These are phyloP conservation scores for Leccinellum rugosiceps DNA, from an alignment of 768 basidiomycete species.

Conservation along the genomic window DNA sequence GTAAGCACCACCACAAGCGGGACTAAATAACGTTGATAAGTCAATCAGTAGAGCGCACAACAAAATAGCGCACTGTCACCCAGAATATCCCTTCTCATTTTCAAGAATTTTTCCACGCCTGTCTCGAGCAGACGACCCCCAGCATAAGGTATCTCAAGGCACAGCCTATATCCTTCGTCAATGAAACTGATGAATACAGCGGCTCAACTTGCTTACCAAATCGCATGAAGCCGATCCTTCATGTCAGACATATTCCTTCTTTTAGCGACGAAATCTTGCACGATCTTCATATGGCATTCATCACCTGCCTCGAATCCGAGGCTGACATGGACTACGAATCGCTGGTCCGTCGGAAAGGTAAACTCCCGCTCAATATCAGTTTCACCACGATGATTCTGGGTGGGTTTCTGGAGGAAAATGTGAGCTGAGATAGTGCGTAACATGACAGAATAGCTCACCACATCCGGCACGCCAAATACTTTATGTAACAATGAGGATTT, in stretches of 20 bases:
- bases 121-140: conserved; percentile 15
- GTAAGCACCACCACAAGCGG: conserved; percentile 18
- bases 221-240: conserved; percentile 11
- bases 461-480: conserved; percentile 14
- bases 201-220: conserved; percentile 4
- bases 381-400: background rate
- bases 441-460: conserved; percentile 3
- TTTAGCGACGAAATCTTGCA: conserved; percentile 2
- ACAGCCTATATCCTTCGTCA: conserved; percentile 9
- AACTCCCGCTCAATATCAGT: conserved; percentile 14
- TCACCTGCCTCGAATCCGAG: conserved; percentile 19
- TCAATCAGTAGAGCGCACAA: background rate
- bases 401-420: background rate
- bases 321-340: conserved; percentile 18
- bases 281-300: conserved; percentile 1
- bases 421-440: background rate
- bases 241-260: conserved; percentile 1
- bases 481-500: conserved; percentile 11
- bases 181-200: background rate
- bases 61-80: conserved; percentile 3
- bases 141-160: conserved; percentile 10
- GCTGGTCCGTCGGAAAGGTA: conserved; percentile 8
- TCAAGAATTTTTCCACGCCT: conserved; percentile 12
- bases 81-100: conserved; percentile 1
- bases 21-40: conserved; percentile 3